Percentiles rank a stretch among this genome's conserved stretches.
phyloP scores from a whole-genome alignment of 148 eudicot genomes.

The Rhododendron ferrugineum region DNA sequence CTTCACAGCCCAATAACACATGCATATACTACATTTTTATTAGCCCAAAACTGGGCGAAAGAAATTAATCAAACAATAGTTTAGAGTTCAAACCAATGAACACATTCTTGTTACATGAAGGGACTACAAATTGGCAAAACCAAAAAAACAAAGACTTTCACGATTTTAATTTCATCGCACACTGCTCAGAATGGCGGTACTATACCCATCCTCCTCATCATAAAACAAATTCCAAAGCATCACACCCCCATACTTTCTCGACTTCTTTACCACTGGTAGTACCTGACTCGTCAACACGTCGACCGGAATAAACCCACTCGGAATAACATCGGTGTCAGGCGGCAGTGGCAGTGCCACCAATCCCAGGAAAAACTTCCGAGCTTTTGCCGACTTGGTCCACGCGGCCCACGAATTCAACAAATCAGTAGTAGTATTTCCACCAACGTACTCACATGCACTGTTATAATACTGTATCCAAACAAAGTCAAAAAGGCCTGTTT shows the following conservation, averaged over 20 bases:
- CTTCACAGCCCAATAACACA: not conserved
- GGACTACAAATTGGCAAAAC: not conserved
- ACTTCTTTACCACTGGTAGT: slow-evolving; percentile 48
- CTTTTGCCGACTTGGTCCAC: slow-evolving; percentile 45
- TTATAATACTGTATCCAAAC: slow-evolving; percentile 86
- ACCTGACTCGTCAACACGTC: slow-evolving; percentile 40
- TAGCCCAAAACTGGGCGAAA: not conserved
- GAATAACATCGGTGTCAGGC: slow-evolving; percentile 31
- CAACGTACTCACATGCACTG: slow-evolving; percentile 15
- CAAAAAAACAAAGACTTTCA: not conserved
- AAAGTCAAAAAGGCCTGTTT: slow-evolving; percentile 61
- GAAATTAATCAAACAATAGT: not conserved
- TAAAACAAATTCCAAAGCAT: slow-evolving; percentile 79
- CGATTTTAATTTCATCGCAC: slow-evolving; percentile 5
- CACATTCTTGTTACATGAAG: not conserved
- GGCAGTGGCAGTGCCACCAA: slow-evolving; percentile 12
- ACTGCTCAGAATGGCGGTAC: slow-evolving; percentile 31
- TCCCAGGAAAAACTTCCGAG: slow-evolving; percentile 34
- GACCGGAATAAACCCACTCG: slow-evolving; percentile 66
- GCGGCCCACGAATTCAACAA: slow-evolving; percentile 44
- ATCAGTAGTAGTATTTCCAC: slow-evolving; percentile 32
- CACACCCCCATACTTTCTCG: slow-evolving; percentile 69
- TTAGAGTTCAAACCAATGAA: too few species aligned
- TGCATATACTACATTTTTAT: not conserved
- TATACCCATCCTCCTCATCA: slow-evolving; percentile 53